Percentiles rank a stretch among this genome's conserved stretches.
phyloP scores from a whole-genome alignment of 345 rosid species.

The Salix arbutifolia region DNA sequence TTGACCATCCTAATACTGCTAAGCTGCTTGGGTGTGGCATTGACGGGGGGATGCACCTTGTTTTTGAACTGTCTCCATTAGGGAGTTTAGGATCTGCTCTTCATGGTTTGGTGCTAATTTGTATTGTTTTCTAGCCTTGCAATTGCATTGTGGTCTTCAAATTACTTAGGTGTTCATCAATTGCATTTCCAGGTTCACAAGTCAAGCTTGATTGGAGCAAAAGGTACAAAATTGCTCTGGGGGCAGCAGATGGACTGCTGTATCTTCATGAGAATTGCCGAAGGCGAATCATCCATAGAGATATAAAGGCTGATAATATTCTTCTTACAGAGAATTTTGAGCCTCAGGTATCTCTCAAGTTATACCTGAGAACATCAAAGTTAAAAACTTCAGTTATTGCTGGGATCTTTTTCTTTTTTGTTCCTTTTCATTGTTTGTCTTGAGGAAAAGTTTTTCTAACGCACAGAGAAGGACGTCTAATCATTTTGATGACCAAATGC shows the following conservation, averaged over 20 bases:
- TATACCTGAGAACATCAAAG: conserved; percentile 9
- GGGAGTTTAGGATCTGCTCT: conserved; percentile 80
- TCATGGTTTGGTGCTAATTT: conserved; percentile 48
- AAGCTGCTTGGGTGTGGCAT: conserved; percentile 78
- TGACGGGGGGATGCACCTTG: conserved; percentile 81
- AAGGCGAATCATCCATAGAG: conserved; percentile 89
- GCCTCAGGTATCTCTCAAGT: conserved; percentile 62
- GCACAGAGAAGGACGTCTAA: neutral
- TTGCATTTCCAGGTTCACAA: conserved; percentile 42
- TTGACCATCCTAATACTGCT: conserved; percentile 84
- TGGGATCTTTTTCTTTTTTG: neutral
- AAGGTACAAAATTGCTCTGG: conserved; percentile 78
- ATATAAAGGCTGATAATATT: conserved; percentile 89
- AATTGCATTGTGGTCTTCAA: neutral
- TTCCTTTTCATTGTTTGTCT: conserved; percentile 5
- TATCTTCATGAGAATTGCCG: conserved; percentile 86
- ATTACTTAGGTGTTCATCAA: neutral
- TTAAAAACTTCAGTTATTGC: neutral
- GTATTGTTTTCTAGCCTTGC: neutral
- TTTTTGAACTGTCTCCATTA: conserved; percentile 64
- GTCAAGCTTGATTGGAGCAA: conserved; percentile 62
- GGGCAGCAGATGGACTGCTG: conserved; percentile 73
- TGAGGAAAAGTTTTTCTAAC: neutral
- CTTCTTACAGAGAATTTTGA: conserved; percentile 81
- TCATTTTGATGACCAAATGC: neutral